A percentile compares a stretch with the other conserved stretches of the same genome.
These are phyloP conservation scores for Fusarium mundagurra DNA, from an alignment of 2,329 filamentous ascomycete species.

Conservation along the genomic window DNA sequence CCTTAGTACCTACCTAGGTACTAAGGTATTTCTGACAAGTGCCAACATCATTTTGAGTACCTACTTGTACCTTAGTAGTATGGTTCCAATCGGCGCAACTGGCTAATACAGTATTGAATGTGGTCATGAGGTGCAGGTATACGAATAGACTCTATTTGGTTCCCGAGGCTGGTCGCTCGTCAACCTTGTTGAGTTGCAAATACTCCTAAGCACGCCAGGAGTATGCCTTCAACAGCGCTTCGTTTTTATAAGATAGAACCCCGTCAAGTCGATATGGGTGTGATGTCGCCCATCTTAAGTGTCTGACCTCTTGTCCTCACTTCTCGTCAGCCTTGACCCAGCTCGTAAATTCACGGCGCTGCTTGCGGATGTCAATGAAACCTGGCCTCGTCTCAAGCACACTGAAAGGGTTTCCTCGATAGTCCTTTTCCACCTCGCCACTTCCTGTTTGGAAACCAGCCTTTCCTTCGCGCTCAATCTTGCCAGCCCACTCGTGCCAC, in stretches of 20 bases:
- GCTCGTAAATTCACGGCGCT: constrained; percentile 80
- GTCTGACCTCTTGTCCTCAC: constrained; percentile 28
- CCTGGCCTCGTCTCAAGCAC: constrained; percentile 81
- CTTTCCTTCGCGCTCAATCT: constrained; percentile 81
- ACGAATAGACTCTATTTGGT: background rate
- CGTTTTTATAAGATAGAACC: background rate
- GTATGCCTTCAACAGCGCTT: background rate
- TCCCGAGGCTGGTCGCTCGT: background rate
- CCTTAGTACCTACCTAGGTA: background rate
- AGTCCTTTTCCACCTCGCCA: constrained; percentile 76
- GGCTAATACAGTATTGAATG: background rate
- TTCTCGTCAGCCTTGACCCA: constrained; percentile 66
- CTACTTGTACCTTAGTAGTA: too few relatives aligned
- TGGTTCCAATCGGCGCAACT: background rate
- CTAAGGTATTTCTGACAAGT: background rate
- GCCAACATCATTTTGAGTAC: background rate
- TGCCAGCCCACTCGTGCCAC: constrained; percentile 83
- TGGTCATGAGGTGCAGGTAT: background rate
- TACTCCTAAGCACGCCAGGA: background rate
- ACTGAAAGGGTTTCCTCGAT: constrained; percentile 80
- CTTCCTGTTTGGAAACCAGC: constrained; percentile 64
- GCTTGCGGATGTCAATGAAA: constrained; percentile 87
- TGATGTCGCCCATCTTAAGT: background rate
- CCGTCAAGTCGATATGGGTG: background rate
- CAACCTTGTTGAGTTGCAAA: background rate